Evolutionary conservation across 1,284 basidiomycete genomes (phyloP).

Genomic region (Heimioporus punctisporus): DNA sequence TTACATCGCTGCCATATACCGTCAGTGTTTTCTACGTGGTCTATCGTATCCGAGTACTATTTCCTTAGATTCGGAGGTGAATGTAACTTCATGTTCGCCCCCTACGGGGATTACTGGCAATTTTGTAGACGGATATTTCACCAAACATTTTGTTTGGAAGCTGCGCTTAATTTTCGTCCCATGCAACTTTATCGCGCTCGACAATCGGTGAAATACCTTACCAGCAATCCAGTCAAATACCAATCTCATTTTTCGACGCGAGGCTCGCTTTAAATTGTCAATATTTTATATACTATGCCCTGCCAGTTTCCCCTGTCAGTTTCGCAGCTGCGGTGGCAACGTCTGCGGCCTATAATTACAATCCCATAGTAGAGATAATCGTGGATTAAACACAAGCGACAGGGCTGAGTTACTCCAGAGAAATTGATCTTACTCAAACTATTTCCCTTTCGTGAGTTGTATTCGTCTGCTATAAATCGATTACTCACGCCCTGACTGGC

Average conservation of each 20-base stretch:
- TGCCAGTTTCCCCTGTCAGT: slow-evolving; percentile 4
- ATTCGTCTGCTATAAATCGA: not conserved
- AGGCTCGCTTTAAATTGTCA: no score
- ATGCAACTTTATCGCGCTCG: slow-evolving; percentile 15
- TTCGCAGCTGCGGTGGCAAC: slow-evolving; percentile 3
- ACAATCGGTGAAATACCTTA: slow-evolving; percentile 6
- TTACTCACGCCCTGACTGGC: no score
- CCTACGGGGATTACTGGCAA: slow-evolving; percentile 11
- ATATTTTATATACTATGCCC: no score
- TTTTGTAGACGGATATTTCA: slow-evolving; percentile 11
- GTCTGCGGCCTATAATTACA: slow-evolving; percentile 17
- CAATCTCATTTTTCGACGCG: slow-evolving; percentile 3
- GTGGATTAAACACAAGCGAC: not conserved
- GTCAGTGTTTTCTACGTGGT: not conserved
- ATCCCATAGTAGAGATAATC: slow-evolving; percentile 6
- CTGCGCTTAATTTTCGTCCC: slow-evolving; percentile 3
- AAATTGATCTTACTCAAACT: slow-evolving; percentile 7
- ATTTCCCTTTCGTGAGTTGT: slow-evolving; percentile 23
- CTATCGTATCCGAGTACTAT: no score
- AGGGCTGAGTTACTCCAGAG: slow-evolving; percentile 1
- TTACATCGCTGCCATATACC: not conserved
- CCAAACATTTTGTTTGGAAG: slow-evolving; percentile 6
- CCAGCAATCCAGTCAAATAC: slow-evolving; percentile 6
- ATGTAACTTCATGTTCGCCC: slow-evolving; percentile 2
- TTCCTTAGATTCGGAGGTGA: slow-evolving; percentile 4